Evolutionary conservation across 805 yeast genomes (phyloP).

Genomic region (Ogataea nitratoaversa): DNA sequence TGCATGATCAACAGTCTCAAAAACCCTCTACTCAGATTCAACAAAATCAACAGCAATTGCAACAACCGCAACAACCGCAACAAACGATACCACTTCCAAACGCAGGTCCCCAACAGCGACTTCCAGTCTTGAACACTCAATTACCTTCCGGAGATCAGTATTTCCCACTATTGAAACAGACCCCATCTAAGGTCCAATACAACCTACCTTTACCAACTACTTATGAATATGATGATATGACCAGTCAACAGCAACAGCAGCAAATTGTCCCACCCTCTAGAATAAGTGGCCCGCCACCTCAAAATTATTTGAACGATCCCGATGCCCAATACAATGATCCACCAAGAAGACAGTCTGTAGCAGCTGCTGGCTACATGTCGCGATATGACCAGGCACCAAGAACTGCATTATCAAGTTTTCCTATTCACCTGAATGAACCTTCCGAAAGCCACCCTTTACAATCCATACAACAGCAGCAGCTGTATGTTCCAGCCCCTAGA

Average conservation of each 20-base stretch:
- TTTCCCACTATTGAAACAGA: conserved; percentile 12
- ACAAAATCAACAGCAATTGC: not conserved
- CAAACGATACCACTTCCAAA: conserved; percentile 1
- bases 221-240: conserved; percentile 17
- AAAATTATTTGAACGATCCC: conserved; percentile 7
- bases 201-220: conserved; percentile 25
- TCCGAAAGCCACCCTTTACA: conserved; percentile 2
- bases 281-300: conserved; percentile 28
- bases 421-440: conserved; percentile 4
- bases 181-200: conserved; percentile 14
- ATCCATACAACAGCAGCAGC: not conserved
- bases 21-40: too few species aligned
- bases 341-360: conserved; percentile 30
- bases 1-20: conserved; percentile 5
- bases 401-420: conserved; percentile 13
- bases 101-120: conserved; percentile 6
- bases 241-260: conserved; percentile 12
- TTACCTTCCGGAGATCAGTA: conserved; percentile 10
- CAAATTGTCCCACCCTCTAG: conserved; percentile 31
- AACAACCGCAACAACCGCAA: conserved; percentile 1
- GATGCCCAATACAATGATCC: conserved; percentile 12
- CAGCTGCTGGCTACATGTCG: conserved; percentile 17
- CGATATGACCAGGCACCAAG: conserved; percentile 12
- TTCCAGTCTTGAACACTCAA: conserved; percentile 14
- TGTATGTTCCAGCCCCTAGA: conserved; percentile 39